phyloP scores from a whole-genome alignment of 495 filamentous ascomycete species.

The Hyphodiscus hymeniophilus region DNA sequence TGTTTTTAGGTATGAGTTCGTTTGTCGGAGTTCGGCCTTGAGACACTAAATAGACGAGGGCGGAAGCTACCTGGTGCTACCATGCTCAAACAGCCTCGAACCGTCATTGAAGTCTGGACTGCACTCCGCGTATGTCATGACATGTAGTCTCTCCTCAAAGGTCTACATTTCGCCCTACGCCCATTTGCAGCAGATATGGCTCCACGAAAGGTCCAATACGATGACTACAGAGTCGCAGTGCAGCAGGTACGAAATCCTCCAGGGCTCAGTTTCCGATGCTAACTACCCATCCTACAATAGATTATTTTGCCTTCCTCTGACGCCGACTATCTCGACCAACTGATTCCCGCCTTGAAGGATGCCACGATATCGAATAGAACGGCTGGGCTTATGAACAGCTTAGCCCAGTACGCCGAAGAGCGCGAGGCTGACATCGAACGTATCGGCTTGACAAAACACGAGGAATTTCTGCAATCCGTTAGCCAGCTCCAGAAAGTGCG shows the following conservation, averaged over 20 bases:
- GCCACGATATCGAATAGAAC: slow-evolving; percentile 69
- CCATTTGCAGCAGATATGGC: slow-evolving; percentile 24
- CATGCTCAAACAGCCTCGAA: too few relatives aligned
- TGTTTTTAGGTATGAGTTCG: too few relatives aligned
- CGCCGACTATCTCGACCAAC: slow-evolving; percentile 86
- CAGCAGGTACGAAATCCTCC: slow-evolving; percentile 31
- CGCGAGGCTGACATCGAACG: slow-evolving; percentile 88
- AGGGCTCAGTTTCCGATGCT: neutral
- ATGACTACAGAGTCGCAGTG: slow-evolving; percentile 46
- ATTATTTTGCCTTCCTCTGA: slow-evolving; percentile 89
- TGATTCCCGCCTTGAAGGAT: slow-evolving; percentile 89
- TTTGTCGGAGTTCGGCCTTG: too few relatives aligned
- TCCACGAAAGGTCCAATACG: slow-evolving; percentile 40
- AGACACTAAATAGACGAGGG: too few relatives aligned
- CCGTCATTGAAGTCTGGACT: too few relatives aligned
- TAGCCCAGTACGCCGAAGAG: slow-evolving; percentile 73
- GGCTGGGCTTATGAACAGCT: slow-evolving; percentile 62
- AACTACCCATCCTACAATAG: slow-evolving; percentile 32
- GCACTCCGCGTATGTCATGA: too few relatives aligned
- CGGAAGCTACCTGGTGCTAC: too few relatives aligned
- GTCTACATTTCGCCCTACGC: too few relatives aligned
- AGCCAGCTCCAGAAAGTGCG: slow-evolving; percentile 86
- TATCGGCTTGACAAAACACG: slow-evolving; percentile 91
- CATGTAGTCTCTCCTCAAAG: too few relatives aligned
- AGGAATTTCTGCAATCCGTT: slow-evolving; percentile 89